A percentile compares a stretch with the other conserved stretches of the same genome.
phyloP scores from a whole-genome alignment of 177 flowering plant species.

The Vitis hybrid region DNA sequence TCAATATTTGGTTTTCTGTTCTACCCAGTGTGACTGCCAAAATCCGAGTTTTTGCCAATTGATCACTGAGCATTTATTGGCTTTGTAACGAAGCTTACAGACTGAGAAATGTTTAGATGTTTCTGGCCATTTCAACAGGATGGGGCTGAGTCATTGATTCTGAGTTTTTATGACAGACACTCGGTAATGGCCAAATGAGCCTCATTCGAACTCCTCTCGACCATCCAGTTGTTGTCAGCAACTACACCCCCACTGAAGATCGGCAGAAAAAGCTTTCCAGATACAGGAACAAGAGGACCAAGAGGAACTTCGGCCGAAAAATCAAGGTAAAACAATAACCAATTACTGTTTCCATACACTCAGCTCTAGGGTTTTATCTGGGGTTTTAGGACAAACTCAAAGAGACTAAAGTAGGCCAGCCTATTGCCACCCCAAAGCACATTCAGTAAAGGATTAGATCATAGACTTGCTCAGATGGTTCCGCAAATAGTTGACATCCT shows the following conservation, averaged over 20 bases:
- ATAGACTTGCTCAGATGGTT: too few species aligned
- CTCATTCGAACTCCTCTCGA: constrained; percentile 42
- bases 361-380: too few species aligned
- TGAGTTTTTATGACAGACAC: constrained; percentile 80
- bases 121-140: constrained; percentile 45
- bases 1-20: too few species aligned
- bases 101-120: too few species aligned
- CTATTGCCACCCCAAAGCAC: too few species aligned
- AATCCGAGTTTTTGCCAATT: background rate
- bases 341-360: background rate
- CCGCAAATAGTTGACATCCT: too few species aligned
- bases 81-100: too few species aligned
- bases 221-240: constrained; percentile 35
- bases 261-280: constrained; percentile 87
- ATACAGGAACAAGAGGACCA: constrained; percentile 86
- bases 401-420: too few species aligned
- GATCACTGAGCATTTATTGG: constrained; percentile 19
- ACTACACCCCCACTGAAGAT: constrained; percentile 51
- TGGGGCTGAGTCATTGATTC: constrained; percentile 57
- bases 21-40: too few species aligned
- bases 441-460: too few species aligned
- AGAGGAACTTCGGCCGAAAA: constrained; percentile 90
- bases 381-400: too few species aligned
- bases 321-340: constrained; percentile 67
- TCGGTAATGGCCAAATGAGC: constrained; percentile 51